phyloP scores from a whole-genome alignment of 306 rosid species.

The Myrica gale region DNA sequence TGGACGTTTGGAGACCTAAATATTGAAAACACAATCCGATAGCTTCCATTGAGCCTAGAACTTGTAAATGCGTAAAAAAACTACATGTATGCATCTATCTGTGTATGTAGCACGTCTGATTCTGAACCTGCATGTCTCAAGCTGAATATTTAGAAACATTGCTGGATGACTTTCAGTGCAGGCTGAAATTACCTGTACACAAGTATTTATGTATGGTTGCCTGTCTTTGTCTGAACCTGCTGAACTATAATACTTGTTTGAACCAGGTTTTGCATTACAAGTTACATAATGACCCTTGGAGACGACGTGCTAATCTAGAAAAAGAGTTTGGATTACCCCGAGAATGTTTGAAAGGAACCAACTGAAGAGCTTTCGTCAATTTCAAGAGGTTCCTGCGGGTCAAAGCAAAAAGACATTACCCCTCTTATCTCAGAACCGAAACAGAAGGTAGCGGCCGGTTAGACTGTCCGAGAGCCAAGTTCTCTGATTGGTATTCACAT shows the following conservation, averaged over 20 bases:
- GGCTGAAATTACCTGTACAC: not conserved
- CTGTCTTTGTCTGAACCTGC: not conserved
- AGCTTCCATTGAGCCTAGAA: not conserved
- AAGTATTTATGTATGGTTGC: not conserved
- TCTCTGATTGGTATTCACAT: constrained; percentile 17
- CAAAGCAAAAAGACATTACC: not conserved
- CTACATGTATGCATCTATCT: too few species aligned
- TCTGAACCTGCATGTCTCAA: too few species aligned
- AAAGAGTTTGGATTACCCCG: constrained; percentile 65
- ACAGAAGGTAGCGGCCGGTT: not conserved
- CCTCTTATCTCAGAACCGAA: not conserved
- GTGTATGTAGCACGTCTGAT: not conserved
- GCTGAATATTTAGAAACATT: not conserved
- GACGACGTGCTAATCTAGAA: constrained; percentile 42
- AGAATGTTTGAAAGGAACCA: constrained; percentile 52
- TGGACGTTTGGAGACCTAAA: not conserved
- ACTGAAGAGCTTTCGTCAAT: constrained; percentile 31
- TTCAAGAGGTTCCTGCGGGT: constrained; percentile 5
- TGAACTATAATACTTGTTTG: constrained; percentile 25
- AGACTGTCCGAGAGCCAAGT: constrained; percentile 24
- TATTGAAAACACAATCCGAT: not conserved
- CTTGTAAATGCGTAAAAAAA: not conserved
- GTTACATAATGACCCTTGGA: constrained; percentile 84
- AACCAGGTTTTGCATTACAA: constrained; percentile 79
- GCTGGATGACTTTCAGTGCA: not conserved